These are phyloP conservation scores for Syzygium syzygioides DNA, from an alignment of 441 rosid species.

Conservation along the genomic window DNA sequence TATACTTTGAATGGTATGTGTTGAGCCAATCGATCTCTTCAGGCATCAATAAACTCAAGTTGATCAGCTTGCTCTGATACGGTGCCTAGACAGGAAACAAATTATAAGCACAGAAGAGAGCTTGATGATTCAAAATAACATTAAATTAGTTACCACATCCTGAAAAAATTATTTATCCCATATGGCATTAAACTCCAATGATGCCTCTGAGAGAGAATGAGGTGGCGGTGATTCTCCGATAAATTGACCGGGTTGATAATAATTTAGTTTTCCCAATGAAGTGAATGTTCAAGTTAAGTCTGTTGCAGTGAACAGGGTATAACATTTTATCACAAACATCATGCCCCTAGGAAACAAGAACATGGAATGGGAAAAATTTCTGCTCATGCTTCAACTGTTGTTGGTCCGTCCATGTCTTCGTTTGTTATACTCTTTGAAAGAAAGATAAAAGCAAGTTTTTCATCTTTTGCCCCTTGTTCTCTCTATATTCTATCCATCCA, in stretches of 20 bases:
- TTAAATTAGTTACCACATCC: background rate
- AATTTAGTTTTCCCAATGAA: background rate
- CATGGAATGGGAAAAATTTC: background rate
- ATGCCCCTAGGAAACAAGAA: background rate
- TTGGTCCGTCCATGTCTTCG: background rate
- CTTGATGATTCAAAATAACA: background rate
- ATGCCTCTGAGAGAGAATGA: background rate
- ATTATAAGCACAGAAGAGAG: background rate
- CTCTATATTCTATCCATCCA: background rate
- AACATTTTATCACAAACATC: background rate
- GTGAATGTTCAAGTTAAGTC: background rate
- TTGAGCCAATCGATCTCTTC: conserved; percentile 83
- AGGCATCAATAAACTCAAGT: conserved; percentile 38
- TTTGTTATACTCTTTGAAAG: background rate
- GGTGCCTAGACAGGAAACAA: conserved; percentile 54
- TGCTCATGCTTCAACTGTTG: background rate
- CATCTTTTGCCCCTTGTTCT: background rate
- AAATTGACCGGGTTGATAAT: background rate
- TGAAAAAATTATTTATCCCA: background rate
- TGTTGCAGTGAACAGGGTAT: background rate
- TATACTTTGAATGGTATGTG: conserved; percentile 62
- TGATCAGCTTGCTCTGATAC: conserved; percentile 78
- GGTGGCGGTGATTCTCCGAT: background rate
- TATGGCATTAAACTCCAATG: background rate
- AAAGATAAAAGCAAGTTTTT: background rate